Evolutionary conservation across 257 asterid species (phyloP), one percentile per base, ranked within the genome.

Genomic region (Solanum paucissectum): DNA sequence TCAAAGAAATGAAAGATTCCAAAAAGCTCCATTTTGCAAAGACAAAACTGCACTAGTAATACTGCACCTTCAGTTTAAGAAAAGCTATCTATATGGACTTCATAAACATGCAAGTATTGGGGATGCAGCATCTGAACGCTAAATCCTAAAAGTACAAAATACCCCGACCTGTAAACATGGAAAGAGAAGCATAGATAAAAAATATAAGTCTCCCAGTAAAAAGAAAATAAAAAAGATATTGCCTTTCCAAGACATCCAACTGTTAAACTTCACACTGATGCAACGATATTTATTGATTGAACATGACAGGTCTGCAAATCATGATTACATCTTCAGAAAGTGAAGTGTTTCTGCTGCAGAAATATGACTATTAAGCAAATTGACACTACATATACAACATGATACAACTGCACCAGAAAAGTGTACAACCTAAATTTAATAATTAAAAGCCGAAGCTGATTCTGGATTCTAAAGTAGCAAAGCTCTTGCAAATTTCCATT

Each of bases 401-500:
- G 64, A 69, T 86, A 86, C 88, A 73, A 73, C 73, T 73, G 58
- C 66, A 73, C 75, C 68, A 86, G 38, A 49, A 52, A 71, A 86
- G 73, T 12, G 74, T 86, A 72, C 71, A 23, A 40, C 73, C 55
- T 33, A 44, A 27, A 44, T 79, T 42, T 44, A 9, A 44, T 79
- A 52, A 12, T 49, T 46, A 79, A 46, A 68, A 52, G 9, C 40
- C 49, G 7, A 71, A 86, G 84, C 84, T 49, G 84, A 86, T 73
- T 55, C 71, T 86, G 88, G 88, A 87, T 60, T 40, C 91, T 88
- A 88, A 89, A 81, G 87, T 71, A 87, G 88, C 91, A 36, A 86
- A 38, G 33, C 88, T 83, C 86, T 73, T 72, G 84, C 87, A 36
- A 87, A 77, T 87, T 76, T 82, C 89, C 90, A 86, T 40, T 89